Percentiles rank a stretch among this genome's conserved stretches.
Evolutionary conservation across 176 grass and related monocot species (phyloP).

Genomic region (Microstegium vimineum): DNA sequence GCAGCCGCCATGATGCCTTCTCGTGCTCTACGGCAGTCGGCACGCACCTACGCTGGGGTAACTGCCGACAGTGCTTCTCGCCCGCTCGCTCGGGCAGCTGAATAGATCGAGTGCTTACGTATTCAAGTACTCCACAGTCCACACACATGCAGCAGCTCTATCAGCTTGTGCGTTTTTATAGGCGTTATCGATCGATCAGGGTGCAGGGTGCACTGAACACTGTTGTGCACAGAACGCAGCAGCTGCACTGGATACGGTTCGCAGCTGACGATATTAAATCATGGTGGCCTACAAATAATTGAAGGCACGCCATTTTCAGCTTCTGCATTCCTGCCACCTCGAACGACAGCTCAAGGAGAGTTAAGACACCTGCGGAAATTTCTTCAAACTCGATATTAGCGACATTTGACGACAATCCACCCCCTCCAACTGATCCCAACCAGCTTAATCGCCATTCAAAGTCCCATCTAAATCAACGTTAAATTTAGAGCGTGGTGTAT

Average conservation of each 20-base stretch:
- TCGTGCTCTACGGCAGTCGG: neutral
- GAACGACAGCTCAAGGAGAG: neutral
- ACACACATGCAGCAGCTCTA: neutral
- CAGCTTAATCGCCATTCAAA: neutral
- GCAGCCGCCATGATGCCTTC: neutral
- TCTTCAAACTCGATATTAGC: neutral
- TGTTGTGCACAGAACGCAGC: neutral
- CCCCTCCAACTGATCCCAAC: neutral
- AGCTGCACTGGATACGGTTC: neutral
- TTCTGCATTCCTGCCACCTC: neutral
- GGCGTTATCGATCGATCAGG: neutral
- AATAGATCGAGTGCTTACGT: neutral
- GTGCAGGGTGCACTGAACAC: neutral
- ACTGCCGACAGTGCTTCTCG: neutral
- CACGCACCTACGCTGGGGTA: neutral
- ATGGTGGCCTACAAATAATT: neutral
- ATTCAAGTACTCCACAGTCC: slow-evolving; percentile 11
- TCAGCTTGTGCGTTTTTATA: neutral
- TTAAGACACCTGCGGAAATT: neutral
- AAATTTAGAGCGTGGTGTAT: neutral
- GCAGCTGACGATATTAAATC: neutral
- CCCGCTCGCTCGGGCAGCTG: neutral
- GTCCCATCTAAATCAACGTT: neutral
- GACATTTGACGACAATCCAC: no score
- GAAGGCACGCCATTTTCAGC: neutral